Evolutionary conservation across 2,329 filamentous ascomycete genomes (phyloP).

Genomic region (Ceratocystis eucalypticola): DNA sequence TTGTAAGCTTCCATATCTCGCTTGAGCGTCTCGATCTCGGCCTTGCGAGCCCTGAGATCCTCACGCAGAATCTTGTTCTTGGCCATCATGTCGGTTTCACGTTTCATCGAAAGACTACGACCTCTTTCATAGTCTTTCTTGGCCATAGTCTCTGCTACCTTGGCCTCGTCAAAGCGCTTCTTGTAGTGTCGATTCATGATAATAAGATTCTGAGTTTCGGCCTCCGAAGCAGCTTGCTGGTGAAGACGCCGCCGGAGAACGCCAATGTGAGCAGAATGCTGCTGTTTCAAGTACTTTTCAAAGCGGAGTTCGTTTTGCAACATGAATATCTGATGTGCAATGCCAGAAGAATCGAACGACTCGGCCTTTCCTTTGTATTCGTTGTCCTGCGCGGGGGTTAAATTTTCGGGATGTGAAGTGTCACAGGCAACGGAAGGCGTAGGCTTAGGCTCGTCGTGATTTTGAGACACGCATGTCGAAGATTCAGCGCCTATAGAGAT

Average conservation of each 20-base stretch:
- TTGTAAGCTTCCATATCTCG: conserved; percentile 44
- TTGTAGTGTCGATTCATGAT: conserved; percentile 63
- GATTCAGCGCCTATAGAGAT: background rate
- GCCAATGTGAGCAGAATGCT: conserved; percentile 70
- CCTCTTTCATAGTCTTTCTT: conserved; percentile 61
- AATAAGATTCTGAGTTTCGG: conserved; percentile 68
- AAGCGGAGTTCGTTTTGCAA: conserved; percentile 71
- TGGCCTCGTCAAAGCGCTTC: conserved; percentile 58
- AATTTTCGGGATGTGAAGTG: background rate
- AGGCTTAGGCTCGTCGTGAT: background rate
- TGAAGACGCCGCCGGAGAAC: conserved; percentile 63
- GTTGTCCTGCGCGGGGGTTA: background rate
- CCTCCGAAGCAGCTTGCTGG: conserved; percentile 62
- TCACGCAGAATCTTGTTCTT: conserved; percentile 55
- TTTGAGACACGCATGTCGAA: background rate
- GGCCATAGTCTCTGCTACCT: conserved; percentile 54
- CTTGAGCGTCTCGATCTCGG: conserved; percentile 43
- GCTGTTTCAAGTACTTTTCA: conserved; percentile 70
- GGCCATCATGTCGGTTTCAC: conserved; percentile 55
- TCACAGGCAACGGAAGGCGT: background rate
- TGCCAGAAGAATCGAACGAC: conserved; percentile 18
- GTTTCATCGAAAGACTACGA: conserved; percentile 60
- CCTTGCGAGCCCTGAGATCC: conserved; percentile 52
- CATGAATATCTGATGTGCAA: conserved; percentile 62
- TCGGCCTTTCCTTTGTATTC: too few species aligned